Evolutionary conservation across 495 filamentous ascomycete genomes (phyloP), one percentile per base, ranked within the genome.

Genomic region (Bacidia rubella): DNA sequence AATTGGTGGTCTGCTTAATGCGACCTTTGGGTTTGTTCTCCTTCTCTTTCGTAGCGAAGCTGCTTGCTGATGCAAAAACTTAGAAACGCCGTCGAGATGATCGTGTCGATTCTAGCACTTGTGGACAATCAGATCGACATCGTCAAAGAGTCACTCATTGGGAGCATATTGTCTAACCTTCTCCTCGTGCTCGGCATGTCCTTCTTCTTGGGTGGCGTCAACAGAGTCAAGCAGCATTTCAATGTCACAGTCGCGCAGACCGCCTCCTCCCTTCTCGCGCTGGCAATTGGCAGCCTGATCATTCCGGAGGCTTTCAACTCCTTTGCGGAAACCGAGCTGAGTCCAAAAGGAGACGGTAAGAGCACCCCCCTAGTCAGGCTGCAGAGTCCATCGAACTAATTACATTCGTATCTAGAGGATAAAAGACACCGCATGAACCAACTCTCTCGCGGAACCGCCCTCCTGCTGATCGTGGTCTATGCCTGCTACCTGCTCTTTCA

Each of bases 191-290:
- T 95, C 70, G 90, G 90, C 17, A 90, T 92, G 83, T 89, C 82
- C 63, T 96, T 96, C 73, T 87, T 93, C 68, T 84, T 84, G 47
- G 89, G 90, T 26, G 90, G 90, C 25, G 64, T 92, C 45, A 79
- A 83, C 46, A 80, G 90, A 20, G 55, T 76, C 26, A 84, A 95
- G 61, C 90, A 96, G 58, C 81, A 79, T 63, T 96, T 96, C 76
- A 96, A 96, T 68, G 78, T 85, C 1, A 86, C 83, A 2, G 89
- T 96, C n/a, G 90, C 90, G 1, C 87, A 94, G 63, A 96, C 90
- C 0, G 88, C 90, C 1, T 80, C 88, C 24, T 86, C 80, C 67
- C 66, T 96, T 12, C 73, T 96, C 1, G 80, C 87, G 2, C 69
- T 96, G 19, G 82, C 85, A 15, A 84, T 93, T 11, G 82, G 76